Conservation (phyloP, 371 early-diverging fungal species). For the Vavraia culicis region DNA sequence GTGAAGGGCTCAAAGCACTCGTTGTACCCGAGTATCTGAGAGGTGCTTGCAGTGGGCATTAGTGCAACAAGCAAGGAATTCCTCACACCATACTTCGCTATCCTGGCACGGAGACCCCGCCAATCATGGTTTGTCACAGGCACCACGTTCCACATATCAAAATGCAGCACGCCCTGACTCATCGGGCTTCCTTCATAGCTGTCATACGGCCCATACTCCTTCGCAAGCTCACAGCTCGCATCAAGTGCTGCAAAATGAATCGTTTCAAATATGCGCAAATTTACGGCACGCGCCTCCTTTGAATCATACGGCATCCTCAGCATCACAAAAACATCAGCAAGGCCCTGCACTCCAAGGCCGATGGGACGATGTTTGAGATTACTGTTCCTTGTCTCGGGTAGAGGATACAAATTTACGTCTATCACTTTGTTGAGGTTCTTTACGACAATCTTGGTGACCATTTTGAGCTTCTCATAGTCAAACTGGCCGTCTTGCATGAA, state of each 20-base stretch:
- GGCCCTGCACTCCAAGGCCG: slow-evolving; percentile 91
- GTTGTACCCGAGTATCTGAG: slow-evolving; percentile 88
- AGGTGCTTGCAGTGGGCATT: slow-evolving; percentile 97
- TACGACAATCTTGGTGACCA: slow-evolving; percentile 60
- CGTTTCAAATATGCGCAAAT: slow-evolving; percentile 76
- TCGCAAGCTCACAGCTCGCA: slow-evolving; percentile 71
- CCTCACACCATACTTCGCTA: slow-evolving; percentile 69
- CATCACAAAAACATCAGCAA: slow-evolving; percentile 85
- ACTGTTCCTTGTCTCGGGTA: slow-evolving; percentile 59
- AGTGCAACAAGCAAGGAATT: slow-evolving; percentile 88
- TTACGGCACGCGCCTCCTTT: slow-evolving; percentile 61
- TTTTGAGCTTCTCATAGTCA: slow-evolving; percentile 33
- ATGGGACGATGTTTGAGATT: slow-evolving; percentile 86
- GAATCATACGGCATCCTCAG: slow-evolving; percentile 85
- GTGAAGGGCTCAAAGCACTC: slow-evolving; percentile 97
- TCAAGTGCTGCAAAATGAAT: slow-evolving; percentile 88
- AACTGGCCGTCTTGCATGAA: slow-evolving; percentile 59
- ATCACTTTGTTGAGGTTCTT: slow-evolving; percentile 83
- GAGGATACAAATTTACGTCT: slow-evolving; percentile 84
- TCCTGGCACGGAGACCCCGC: slow-evolving; percentile 56
- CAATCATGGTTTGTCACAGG: slow-evolving; percentile 67
- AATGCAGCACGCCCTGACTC: slow-evolving; percentile 74
- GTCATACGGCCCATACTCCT: slow-evolving; percentile 58
- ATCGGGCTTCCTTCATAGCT: slow-evolving; percentile 70
- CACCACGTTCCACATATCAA: slow-evolving; percentile 68